These are phyloP conservation scores for Narthecium ossifragum DNA, from an alignment of 106 monocot species.

Conservation along the genomic window DNA sequence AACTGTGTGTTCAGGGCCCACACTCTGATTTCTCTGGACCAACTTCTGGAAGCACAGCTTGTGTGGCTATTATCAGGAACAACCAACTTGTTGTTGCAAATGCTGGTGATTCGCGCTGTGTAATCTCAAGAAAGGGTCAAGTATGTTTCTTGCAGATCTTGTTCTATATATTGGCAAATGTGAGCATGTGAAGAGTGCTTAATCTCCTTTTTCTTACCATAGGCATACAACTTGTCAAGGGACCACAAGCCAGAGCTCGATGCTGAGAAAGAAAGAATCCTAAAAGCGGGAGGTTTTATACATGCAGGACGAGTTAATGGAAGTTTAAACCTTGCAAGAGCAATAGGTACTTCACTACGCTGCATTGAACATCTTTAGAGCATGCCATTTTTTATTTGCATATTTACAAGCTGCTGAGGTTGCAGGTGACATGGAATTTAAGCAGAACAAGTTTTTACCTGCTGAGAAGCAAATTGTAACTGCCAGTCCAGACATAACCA, in stretches of 20 bases:
- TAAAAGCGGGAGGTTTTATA: conserved; percentile 90
- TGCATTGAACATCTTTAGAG: neutral
- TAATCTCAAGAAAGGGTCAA: conserved; percentile 93
- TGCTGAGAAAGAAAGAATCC: conserved; percentile 79
- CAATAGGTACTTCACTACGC: conserved; percentile 52
- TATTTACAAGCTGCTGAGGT: neutral
- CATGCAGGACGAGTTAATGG: conserved; percentile 95
- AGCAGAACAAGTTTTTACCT: conserved; percentile 88
- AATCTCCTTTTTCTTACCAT: conserved; percentile 7
- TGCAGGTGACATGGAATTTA: conserved; percentile 96
- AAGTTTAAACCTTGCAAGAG: conserved; percentile 87
- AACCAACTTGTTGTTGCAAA: conserved; percentile 87
- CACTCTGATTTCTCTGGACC: conserved; percentile 94
- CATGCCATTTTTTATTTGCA: neutral
- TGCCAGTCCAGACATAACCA: conserved; percentile 80
- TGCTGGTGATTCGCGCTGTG: conserved; percentile 99
- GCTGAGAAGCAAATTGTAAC: conserved; percentile 88
- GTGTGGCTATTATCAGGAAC: conserved; percentile 85
- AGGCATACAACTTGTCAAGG: conserved; percentile 90
- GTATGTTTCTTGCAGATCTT: conserved; percentile 24
- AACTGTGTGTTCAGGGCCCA: conserved; percentile 56
- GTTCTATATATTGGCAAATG: no score
- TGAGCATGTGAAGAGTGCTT: no score
- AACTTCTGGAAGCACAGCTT: conserved; percentile 86
- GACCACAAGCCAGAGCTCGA: conserved; percentile 97